phyloP scores from a whole-genome alignment of 163 green algal genomes.

The Volvox carteri region DNA sequence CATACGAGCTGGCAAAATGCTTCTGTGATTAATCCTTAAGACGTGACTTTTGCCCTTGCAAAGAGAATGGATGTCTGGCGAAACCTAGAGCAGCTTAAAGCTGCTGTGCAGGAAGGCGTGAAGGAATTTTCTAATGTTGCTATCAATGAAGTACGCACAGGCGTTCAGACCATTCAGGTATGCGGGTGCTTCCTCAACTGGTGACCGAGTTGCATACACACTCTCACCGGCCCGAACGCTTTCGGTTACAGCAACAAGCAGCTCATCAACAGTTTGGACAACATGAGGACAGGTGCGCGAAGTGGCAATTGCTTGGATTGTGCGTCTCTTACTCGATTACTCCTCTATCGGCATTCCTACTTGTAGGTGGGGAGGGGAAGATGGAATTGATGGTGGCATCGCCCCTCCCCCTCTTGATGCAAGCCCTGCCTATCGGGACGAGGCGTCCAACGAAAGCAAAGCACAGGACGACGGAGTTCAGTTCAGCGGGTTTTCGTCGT shows the following conservation, averaged over 20 bases:
- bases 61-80: slow-evolving; percentile 33
- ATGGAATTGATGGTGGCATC: neutral
- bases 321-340: neutral
- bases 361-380: slow-evolving; percentile 18
- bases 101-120: slow-evolving; percentile 55
- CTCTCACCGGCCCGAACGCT: too few relatives aligned
- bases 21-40: neutral
- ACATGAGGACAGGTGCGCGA: slow-evolving; percentile 7
- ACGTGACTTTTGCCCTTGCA: neutral
- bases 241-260: slow-evolving; percentile 10
- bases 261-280: neutral
- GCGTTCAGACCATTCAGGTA: slow-evolving; percentile 51
- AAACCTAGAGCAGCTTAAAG: slow-evolving; percentile 41
- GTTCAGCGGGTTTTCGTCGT: neutral
- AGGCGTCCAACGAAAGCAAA: neutral
- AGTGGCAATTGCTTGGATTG: neutral
- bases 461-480: neutral
- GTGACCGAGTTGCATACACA: too few relatives aligned
- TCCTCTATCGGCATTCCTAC: neutral
- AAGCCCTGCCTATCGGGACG: neutral
- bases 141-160: slow-evolving; percentile 48
- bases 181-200: neutral
- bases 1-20: too few relatives aligned
- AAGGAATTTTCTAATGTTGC: slow-evolving; percentile 62
- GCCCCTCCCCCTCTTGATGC: neutral